These are phyloP conservation scores for Wallacemonas rigidus DNA, from an alignment of 208 protist species.

Conservation along the genomic window DNA sequence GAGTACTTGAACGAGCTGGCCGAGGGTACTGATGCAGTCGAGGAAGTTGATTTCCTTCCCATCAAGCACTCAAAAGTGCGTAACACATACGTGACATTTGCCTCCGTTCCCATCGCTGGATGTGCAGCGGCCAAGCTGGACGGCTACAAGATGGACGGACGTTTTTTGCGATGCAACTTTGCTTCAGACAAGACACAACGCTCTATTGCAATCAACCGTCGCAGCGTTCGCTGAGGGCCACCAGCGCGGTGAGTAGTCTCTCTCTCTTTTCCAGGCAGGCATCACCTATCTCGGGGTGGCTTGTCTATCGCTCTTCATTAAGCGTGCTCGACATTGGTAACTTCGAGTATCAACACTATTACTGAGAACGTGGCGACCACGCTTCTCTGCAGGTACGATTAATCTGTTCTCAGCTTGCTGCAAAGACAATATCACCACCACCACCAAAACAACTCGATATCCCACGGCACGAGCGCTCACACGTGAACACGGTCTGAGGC, in stretches of 20 bases:
- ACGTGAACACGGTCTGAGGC: too few relatives aligned
- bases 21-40: slow-evolving; percentile 33
- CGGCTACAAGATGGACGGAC: slow-evolving; percentile 48
- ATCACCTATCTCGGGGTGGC: too few relatives aligned
- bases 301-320: too few relatives aligned
- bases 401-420: background rate
- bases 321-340: background rate
- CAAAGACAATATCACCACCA: background rate
- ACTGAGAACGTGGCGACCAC: background rate
- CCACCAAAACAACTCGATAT: background rate
- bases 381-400: background rate
- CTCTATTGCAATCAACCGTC: slow-evolving; percentile 62
- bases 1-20: slow-evolving; percentile 36
- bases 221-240: background rate
- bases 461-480: background rate
- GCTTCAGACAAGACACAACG: slow-evolving; percentile 80
- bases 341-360: background rate
- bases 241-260: too few relatives aligned
- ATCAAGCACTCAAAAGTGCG: slow-evolving; percentile 59
- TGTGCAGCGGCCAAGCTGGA: slow-evolving; percentile 54
- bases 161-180: slow-evolving; percentile 83
- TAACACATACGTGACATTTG: slow-evolving; percentile 81
- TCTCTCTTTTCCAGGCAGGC: too few relatives aligned
- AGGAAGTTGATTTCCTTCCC: slow-evolving; percentile 75
- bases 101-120: slow-evolving; percentile 53